Base-by-base conservation (phyloP, 768 basidiomycete species). In the Agaricus blazei region DNA sequence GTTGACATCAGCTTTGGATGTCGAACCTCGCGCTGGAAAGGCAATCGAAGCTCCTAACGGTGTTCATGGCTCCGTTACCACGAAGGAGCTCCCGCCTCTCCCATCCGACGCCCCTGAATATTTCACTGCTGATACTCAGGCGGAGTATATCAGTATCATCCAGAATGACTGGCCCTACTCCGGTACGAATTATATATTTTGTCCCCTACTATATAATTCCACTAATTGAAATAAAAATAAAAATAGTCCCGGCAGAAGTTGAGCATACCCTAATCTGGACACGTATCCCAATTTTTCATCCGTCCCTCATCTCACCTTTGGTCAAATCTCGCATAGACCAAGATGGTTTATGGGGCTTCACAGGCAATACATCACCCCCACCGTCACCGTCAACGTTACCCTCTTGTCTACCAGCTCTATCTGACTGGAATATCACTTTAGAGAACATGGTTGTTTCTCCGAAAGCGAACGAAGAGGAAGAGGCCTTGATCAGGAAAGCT, bases 161-260 rank as follows among this genome's bases (percentile, higher is more conserved):
- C 83, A 75, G 62, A 91, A 93, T 63, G 90, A 92, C 65, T 94
- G 91, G 91, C 91, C 91, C 0, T 94, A 94, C 68, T 91, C 88
- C 6, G 83, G 88, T 87, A 62, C 52, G 75, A 8, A 44, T 36
- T 43, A 15, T 46, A 2, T n/a, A 29, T 36, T 19, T 19, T 19
- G 19, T 26, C 40, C 28, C 24, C n/a, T 46, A 28, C 43, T 41
- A 36, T 26, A 43, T 23, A 31, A 37, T 12, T 27, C 37, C 37
- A 31, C 29, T 34, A 28, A 40, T 49, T 34, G 44, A 31, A 40
- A 40, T 1, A 34, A 34, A 34, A 3, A 34, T 8, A 3, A 8
- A 23, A 23, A 15, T 58, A 79, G 90, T 91, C 9, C 90, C 90
- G 2, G 63, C 78, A 2, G 83, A 86, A 55, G 73, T 92, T 28